Evolutionary conservation across 768 basidiomycete species (phyloP), one percentile per base, ranked within the genome.

Genomic region (Podaxis sp.): DNA sequence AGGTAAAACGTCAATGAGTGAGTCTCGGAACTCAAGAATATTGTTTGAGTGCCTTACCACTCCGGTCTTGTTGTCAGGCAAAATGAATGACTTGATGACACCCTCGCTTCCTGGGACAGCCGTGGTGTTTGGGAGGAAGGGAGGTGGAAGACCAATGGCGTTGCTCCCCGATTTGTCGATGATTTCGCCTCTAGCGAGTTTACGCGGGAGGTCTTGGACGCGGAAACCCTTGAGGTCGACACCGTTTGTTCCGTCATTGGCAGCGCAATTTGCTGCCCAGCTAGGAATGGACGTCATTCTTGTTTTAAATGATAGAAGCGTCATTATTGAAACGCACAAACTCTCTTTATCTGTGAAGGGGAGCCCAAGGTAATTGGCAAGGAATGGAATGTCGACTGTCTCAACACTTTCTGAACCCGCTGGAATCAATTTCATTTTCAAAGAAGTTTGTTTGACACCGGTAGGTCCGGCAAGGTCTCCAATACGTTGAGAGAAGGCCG

Each of bases 181-280:
- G 52, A 86, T 80, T 13, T 72, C 72, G 8, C 68, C 79, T 64
- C 72, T 78, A 5, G 78, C 71, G 19, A 71, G 73, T 61, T 71
- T 75, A 55, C 64, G 42, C 36, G 66, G 46, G 52, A 2, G 24
- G 33, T 55, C 30, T 19, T 54, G 52, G 28, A 33, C 26, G 8
- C 30, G 44, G 24, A 49, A 19, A 19, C 33, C 28, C 59, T 74
- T 77, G 66, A 76, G 65, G 64, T 87, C 83, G 15, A 81, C 71
- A 2, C 84, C 85, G 66, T 87, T 87, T 17, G 85, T 87, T 22
- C 26, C 59, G 0, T 67, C 63, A 46, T 76, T 83, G 0, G 82
- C 84, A 15, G 77, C 84, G 69, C 87, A 88, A 66, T 88, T 88
- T 62, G 74, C 77, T 1, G 66, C 74, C 86, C 86, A 88, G 78